phyloP scores from a whole-genome alignment of 345 rosid species.

The Ceriops zippeliana region DNA sequence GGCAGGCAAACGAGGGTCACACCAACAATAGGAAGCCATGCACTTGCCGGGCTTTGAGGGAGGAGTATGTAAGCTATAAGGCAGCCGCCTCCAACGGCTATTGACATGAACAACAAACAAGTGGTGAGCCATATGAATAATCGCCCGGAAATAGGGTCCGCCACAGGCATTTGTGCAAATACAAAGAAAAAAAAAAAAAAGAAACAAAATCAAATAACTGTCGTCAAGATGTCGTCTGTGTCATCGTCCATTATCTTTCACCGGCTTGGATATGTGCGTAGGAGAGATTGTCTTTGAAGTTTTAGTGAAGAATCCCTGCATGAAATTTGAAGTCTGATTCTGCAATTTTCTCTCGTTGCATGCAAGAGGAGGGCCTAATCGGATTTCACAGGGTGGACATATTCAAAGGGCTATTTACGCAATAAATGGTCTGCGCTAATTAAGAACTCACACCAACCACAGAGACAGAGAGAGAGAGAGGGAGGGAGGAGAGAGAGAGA shows the following conservation, averaged over 20 bases:
- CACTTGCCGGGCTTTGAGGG: slow-evolving; percentile 38
- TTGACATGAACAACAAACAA: slow-evolving; percentile 38
- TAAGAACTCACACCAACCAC: background rate
- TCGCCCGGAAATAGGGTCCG: slow-evolving; percentile 62
- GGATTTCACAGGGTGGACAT: slow-evolving; percentile 22
- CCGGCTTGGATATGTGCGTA: background rate
- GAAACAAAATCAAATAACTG: background rate
- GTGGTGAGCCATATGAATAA: slow-evolving; percentile 55
- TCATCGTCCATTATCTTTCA: slow-evolving; percentile 24
- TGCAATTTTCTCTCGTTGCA: background rate
- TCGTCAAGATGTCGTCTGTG: slow-evolving; percentile 5
- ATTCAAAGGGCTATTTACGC: slow-evolving; percentile 37
- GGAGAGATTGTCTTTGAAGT: background rate
- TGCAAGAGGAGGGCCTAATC: slow-evolving; percentile 10
- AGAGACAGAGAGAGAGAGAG: background rate
- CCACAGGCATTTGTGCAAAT: slow-evolving; percentile 51
- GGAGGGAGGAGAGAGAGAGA: background rate
- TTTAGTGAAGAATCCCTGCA: slow-evolving; percentile 2
- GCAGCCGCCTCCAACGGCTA: slow-evolving; percentile 56
- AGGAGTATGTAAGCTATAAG: slow-evolving; percentile 48
- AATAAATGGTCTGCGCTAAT: slow-evolving; percentile 26
- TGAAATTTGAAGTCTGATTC: background rate
- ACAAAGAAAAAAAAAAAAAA: background rate
- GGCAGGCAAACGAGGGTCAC: slow-evolving; percentile 65
- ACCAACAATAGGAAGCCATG: slow-evolving; percentile 60